Evolutionary conservation across 495 filamentous ascomycete genomes (phyloP).

Genomic region (Aspergillus affinis): DNA sequence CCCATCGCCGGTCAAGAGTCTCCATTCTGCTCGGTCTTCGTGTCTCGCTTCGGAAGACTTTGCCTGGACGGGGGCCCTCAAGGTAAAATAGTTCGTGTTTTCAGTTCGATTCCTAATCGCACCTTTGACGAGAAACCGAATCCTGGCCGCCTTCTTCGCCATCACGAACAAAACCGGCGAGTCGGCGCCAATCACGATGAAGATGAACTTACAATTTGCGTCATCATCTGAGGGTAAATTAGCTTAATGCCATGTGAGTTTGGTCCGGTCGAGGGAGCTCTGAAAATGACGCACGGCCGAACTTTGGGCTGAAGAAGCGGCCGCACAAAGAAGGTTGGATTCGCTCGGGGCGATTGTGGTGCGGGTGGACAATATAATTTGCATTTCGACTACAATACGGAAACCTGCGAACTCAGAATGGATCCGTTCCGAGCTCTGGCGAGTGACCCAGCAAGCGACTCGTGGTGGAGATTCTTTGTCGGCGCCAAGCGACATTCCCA

Average conservation of each 20-base stretch:
- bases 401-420: not conserved
- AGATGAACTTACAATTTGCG: not conserved
- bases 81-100: not conserved
- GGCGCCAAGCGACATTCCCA: not conserved
- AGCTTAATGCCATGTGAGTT: not conserved
- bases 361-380: not conserved
- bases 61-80: not conserved
- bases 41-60: not conserved
- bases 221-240: too few species aligned
- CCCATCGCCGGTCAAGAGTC: not conserved
- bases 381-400: not conserved
- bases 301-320: not conserved
- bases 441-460: not conserved
- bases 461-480: not conserved
- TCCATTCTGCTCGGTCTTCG: constrained; percentile 5
- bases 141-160: not conserved
- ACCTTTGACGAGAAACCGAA: not conserved
- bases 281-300: not conserved
- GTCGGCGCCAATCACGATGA: not conserved
- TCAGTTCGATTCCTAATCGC: not conserved
- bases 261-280: too few species aligned
- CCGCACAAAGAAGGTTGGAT: not conserved
- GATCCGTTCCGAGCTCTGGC: not conserved
- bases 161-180: not conserved
- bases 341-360: not conserved